These are phyloP conservation scores for Beauveria medogensis DNA, from an alignment of 2,329 filamentous ascomycete species.

Conservation along the genomic window DNA sequence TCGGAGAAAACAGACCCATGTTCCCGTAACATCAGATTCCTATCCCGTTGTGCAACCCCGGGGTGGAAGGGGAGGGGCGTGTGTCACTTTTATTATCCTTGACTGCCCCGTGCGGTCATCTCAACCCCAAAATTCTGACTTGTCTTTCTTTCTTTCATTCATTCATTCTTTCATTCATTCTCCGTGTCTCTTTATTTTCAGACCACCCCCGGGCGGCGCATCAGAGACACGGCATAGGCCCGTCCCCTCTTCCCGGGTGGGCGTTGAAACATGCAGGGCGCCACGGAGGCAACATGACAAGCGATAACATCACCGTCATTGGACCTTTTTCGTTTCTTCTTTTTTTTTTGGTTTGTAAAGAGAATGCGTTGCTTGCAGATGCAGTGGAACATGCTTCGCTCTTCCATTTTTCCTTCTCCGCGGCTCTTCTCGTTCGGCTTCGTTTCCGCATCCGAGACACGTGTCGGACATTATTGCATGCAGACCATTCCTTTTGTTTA, in stretches of 20 bases:
- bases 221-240: conserved; percentile 10
- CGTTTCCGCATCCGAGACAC: too few relatives aligned
- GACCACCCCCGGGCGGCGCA: background rate
- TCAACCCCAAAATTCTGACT: background rate
- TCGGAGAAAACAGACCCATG: background rate
- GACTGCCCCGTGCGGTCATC: background rate
- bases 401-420: background rate
- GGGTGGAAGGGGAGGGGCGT: background rate
- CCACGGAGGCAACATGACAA: background rate
- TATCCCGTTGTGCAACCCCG: background rate
- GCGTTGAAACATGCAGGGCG: conserved; percentile 2
- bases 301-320: background rate
- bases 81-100: background rate
- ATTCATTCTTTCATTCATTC: too few relatives aligned
- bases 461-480: too few relatives aligned
- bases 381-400: background rate
- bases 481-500: too few relatives aligned
- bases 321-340: background rate
- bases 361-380: background rate
- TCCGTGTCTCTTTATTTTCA: background rate
- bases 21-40: background rate
- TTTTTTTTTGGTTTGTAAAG: background rate
- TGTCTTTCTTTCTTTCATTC: too few relatives aligned
- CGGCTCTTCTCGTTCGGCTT: too few relatives aligned
- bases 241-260: background rate